Evolutionary conservation across 306 rosid species (phyloP).

Genomic region (Chamaecrista fasciculata): DNA sequence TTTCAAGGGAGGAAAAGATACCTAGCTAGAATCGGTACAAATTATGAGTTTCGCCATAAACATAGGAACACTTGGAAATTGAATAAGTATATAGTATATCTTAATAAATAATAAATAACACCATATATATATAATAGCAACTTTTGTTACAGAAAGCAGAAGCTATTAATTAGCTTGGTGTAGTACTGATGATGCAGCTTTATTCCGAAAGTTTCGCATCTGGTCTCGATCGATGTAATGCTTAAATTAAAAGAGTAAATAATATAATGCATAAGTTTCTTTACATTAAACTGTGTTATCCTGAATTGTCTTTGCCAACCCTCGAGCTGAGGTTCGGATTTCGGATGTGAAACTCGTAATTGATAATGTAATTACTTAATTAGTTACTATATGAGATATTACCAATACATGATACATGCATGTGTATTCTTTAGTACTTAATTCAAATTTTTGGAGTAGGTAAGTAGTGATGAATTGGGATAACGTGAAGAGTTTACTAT

Average conservation of each 20-base stretch:
- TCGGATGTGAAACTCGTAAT: too few relatives aligned
- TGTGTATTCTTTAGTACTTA: too few relatives aligned
- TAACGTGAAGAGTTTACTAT: too few relatives aligned
- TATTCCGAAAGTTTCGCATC: slow-evolving; percentile 11
- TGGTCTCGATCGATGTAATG: too few relatives aligned
- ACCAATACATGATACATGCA: too few relatives aligned
- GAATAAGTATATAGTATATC: neutral
- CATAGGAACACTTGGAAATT: neutral
- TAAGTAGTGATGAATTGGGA: too few relatives aligned
- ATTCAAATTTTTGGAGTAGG: too few relatives aligned
- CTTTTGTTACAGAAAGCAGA: neutral
- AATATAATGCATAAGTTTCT: neutral
- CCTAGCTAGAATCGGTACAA: too few relatives aligned
- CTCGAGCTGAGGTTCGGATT: neutral
- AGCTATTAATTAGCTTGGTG: neutral
- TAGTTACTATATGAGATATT: too few relatives aligned
- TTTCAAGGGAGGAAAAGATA: neutral
- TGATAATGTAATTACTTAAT: too few relatives aligned
- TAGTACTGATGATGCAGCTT: neutral
- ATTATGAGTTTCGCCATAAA: neutral
- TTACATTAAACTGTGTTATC: neutral
- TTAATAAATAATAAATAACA: too few relatives aligned
- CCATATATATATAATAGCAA: too few relatives aligned
- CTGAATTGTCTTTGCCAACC: neutral
- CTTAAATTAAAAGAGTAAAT: neutral